These are phyloP conservation scores for Collybia sordida DNA, from an alignment of 768 basidiomycete species.

Conservation along the genomic window DNA sequence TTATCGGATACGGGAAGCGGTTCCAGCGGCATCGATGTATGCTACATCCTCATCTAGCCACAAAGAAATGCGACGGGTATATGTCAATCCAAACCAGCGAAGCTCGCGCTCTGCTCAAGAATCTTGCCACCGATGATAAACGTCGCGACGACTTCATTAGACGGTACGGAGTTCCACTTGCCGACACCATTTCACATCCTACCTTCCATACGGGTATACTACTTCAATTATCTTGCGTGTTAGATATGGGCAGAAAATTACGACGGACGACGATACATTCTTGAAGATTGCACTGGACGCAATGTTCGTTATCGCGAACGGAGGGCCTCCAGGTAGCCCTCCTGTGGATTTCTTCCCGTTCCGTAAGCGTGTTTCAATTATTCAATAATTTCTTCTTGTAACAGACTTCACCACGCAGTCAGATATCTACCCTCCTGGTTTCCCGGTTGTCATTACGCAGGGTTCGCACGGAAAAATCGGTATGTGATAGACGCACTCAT, in stretches of 20 bases:
- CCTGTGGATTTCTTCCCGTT: slow-evolving; percentile 11
- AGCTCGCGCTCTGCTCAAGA: slow-evolving; percentile 5
- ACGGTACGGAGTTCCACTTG: slow-evolving; percentile 1
- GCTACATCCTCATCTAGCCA: slow-evolving; percentile 7
- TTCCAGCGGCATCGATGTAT: slow-evolving; percentile 10
- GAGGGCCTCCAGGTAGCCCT: slow-evolving; percentile 14
- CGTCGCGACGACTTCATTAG: slow-evolving; percentile 8
- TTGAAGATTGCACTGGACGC: slow-evolving; percentile 29
- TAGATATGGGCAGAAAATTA: slow-evolving; percentile 46
- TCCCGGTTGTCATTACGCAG: slow-evolving; percentile 23
- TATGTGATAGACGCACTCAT: slow-evolving; percentile 19
- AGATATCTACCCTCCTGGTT: slow-evolving; percentile 32
- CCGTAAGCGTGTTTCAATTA: slow-evolving; percentile 1
- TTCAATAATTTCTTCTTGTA: neutral
- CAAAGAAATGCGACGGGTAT: slow-evolving; percentile 7
- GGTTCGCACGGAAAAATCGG: slow-evolving; percentile 12
- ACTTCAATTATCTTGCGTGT: slow-evolving; percentile 41
- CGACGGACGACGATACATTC: slow-evolving; percentile 28
- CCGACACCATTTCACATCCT: no score
- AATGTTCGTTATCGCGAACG: neutral
- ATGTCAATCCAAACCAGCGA: slow-evolving; percentile 7
- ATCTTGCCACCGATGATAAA: slow-evolving; percentile 1
- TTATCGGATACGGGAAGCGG: neutral
- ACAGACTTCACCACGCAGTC: slow-evolving; percentile 16
- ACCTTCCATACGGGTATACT: slow-evolving; percentile 12